Conservation (phyloP, 1,284 basidiomycete species). For the Laetiporus sulphureus region DNA sequence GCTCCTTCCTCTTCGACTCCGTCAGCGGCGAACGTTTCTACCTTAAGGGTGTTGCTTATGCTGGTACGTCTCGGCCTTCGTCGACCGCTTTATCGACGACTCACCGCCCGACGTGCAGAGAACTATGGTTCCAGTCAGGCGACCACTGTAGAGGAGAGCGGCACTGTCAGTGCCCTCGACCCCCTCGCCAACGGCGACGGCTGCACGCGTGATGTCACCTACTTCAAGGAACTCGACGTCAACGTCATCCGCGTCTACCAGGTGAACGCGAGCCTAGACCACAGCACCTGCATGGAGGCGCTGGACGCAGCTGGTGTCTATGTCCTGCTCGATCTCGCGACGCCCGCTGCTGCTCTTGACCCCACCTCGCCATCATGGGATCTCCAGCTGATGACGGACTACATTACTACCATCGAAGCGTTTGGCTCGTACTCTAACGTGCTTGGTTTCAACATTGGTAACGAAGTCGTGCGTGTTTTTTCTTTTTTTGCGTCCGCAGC, state of each 20-base stretch:
- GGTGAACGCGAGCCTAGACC: slow-evolving; percentile 8
- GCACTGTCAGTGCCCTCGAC: slow-evolving; percentile 6
- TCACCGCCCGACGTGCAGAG: not conserved
- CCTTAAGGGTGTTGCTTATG: slow-evolving; percentile 8
- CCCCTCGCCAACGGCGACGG: slow-evolving; percentile 5
- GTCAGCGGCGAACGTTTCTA: slow-evolving; percentile 7
- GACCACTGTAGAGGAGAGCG: not conserved
- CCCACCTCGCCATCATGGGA: slow-evolving; percentile 4
- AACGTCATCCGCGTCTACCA: slow-evolving; percentile 9
- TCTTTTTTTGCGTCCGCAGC: too few relatives aligned
- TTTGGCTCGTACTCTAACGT: slow-evolving; percentile 6
- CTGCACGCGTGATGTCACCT: slow-evolving; percentile 7
- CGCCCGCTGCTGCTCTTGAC: slow-evolving; percentile 3
- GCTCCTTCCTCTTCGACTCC: slow-evolving; percentile 6
- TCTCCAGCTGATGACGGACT: slow-evolving; percentile 4
- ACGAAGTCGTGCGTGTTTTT: slow-evolving; percentile 8
- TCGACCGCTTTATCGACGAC: not conserved
- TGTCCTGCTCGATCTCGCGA: slow-evolving; percentile 7
- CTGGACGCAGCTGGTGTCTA: slow-evolving; percentile 7
- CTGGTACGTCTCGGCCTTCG: not conserved
- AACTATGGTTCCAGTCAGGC: slow-evolving; percentile 7
- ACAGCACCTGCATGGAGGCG: slow-evolving; percentile 7
- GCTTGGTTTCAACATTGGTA: slow-evolving; percentile 7
- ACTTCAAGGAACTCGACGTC: slow-evolving; percentile 8
- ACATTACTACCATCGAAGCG: slow-evolving; percentile 4